A percentile compares a stretch with the other conserved stretches of the same genome.
Evolutionary conservation across 371 early-diverging fungal genomes (phyloP).

Genomic region (Parasitella parasitica): DNA sequence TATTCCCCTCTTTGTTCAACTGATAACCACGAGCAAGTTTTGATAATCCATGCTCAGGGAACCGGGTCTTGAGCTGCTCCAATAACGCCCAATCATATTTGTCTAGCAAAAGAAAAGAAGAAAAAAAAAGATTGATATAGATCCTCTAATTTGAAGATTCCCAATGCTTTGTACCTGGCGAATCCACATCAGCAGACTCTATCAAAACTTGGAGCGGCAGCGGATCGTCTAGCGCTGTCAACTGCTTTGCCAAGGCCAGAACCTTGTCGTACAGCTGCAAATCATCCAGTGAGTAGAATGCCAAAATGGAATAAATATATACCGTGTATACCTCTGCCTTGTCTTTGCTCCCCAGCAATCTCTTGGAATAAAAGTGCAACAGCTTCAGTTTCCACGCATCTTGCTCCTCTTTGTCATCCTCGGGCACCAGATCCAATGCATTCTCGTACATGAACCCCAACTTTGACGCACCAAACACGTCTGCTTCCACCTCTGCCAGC

Average conservation of each 20-base stretch:
- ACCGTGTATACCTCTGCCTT: slow-evolving; percentile 24
- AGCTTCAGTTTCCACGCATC: slow-evolving; percentile 28
- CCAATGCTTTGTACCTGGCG: no score
- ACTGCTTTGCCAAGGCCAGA: slow-evolving; percentile 31
- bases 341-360: slow-evolving; percentile 20
- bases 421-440: slow-evolving; percentile 32
- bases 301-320: neutral
- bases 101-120: slow-evolving; percentile 25
- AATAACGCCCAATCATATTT: slow-evolving; percentile 50
- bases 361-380: slow-evolving; percentile 29
- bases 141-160: no score
- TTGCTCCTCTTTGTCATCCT: slow-evolving; percentile 12
- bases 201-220: slow-evolving; percentile 54
- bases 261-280: slow-evolving; percentile 37
- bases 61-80: slow-evolving; percentile 41
- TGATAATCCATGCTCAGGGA: slow-evolving; percentile 52
- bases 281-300: neutral
- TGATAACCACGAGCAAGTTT: slow-evolving; percentile 53
- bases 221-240: slow-evolving; percentile 34
- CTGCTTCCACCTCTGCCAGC: slow-evolving; percentile 54
- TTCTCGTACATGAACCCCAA: slow-evolving; percentile 46
- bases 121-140: no score
- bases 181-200: slow-evolving; percentile 46
- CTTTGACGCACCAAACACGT: slow-evolving; percentile 61
- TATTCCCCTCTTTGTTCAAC: slow-evolving; percentile 38